Base-by-base conservation (phyloP, 2,329 filamentous ascomycete species). In the Clonostachys byssicola region DNA sequence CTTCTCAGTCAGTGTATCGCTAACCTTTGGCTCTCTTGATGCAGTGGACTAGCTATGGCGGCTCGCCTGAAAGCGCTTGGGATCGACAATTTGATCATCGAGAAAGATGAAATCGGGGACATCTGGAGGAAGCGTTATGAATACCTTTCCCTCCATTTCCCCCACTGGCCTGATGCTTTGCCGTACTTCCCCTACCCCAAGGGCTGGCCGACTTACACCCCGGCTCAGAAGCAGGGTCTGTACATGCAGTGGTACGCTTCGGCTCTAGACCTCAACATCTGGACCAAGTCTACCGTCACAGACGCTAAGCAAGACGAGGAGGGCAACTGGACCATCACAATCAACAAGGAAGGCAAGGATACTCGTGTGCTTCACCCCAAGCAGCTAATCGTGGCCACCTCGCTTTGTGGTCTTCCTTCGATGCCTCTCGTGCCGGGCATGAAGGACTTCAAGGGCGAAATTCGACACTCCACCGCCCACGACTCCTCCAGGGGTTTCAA, bases 151-250 rank as follows among this genome's bases (percentile, higher is more conserved):
- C 75, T 85, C 0, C 85, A 89, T 54, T 85, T 88, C 53, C 82
- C 83, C 0, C 78, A 87, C 3, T 83, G 72, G 69, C 78, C 73
- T 48, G 74, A 78, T 46, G 77, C 81, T 55, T 66, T 86, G 67
- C 80, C 85, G 0, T 88, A 86, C 58, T 54, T 89, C 5, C 65
- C 68, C 0, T 89, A 88, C 57, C 85, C 85, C 0, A 57, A 73
- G 0, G 73, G 75, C 45, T 89, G 85, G 85, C 85, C 85, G 5
- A 67, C 85, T n/a, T 89, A 86, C 60, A 86, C 83, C 0, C 83
- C 84, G 6, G 88, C 88, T 57, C 84, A 88, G 60, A 88, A 88
- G 56, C 67, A 88, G 0, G 85, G 73, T 2, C 81, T 86, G 40
- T 89, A 81, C 64, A 82, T 88, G 50, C 83, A 87, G 53, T 67